Evolutionary conservation across 1,284 basidiomycete genomes (phyloP), one percentile per base, ranked within the genome.

Genomic region (Jaminaea rosea): DNA sequence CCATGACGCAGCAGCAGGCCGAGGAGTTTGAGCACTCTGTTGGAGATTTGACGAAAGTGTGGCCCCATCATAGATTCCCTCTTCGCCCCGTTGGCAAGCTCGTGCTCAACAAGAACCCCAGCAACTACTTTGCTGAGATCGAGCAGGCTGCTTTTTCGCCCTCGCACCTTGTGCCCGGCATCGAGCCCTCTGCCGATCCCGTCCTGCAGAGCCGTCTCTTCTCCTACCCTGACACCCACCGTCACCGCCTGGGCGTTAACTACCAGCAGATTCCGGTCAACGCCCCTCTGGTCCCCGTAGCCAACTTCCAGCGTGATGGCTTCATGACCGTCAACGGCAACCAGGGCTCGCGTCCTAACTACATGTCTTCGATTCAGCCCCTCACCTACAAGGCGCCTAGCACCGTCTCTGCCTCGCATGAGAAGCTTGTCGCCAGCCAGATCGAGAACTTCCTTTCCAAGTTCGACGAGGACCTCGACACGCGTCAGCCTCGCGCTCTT

Each of bases 1-100:
- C 84, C 24, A 91, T 90, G 88, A 91, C 88, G 0, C 78, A 83
- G 3, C 79, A 85, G 67, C 85, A 94, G 78, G 91, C 90, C n/a
- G 87, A 90, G 78, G 79, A 81, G 46, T 89, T 87, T 80, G 83
- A 86, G 58, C 86, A 88, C 80, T 88, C 86, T 74, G 77, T 89
- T 55, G 83, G 92, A 63, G 90, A 94, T 75, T 78, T 94, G 49
- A 94, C 91, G 57, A 93, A 65, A 52, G 49, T 56, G 45, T 57
- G 61, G 49, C 60, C 60, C 2, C 58, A 65, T 46, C 24, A 39
- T 10, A 56, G 93, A 26, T 92, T 79, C 80, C 91, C 90, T n/a
- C 80, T 93, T 51, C 83, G 88, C 53, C 82, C 82, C 7, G 75
- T 94, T 59, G 91, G 90, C 62, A 89, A 85, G 77, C 75, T 94